Base-by-base conservation (phyloP, 1,139 yeast genomes). In the Geotrichum australiense region DNA sequence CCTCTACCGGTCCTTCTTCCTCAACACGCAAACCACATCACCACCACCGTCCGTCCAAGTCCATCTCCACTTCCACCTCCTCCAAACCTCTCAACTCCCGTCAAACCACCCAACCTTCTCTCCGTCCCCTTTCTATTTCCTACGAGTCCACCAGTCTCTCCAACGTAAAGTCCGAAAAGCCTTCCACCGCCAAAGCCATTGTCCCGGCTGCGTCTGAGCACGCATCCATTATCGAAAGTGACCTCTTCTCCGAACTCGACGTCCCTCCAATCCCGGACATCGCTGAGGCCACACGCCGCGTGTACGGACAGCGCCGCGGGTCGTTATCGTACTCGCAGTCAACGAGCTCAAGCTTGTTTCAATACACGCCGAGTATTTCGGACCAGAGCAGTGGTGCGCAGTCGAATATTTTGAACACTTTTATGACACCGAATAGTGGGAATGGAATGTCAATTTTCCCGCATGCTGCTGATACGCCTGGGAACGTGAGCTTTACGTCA, bases 141-240 rank as follows among this genome's bases (percentile, higher is more conserved):
- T 6, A 5, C 29, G 10, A n/a, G n/a, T n/a, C n/a, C n/a, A n/a
- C 35, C 11, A 31, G 18, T 20, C 14, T 39, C 31, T 16, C 18
- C 8, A 39, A 23, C 20, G 29, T 35, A 18, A 34, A 35, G 21
- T 35, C 29, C 23, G 43, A 34, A 16, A 39, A 35, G 19, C 20
- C 36, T 10, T 20, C 36, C 11, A 34, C 38, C 11, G 19, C 39
- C 4, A n/a, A 5, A 7, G 27, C 41, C 2, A 8, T 12, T 18
- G 15, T 5, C 7, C 28, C 37, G 10, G 34, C 41, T 6, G 28
- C 32, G n/a, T 33, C 40, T 20, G 46, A 35, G 27, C 46, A 39
- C 20, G 46, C 46, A 3, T 39, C 43, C 4, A 39, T 43, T 27
- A 38, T 43, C 12, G 31, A 26, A n/a, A 37, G 29, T 4, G 39